Conservation (phyloP, 129 eudicot genomes). For the Escallonia herrerae region DNA sequence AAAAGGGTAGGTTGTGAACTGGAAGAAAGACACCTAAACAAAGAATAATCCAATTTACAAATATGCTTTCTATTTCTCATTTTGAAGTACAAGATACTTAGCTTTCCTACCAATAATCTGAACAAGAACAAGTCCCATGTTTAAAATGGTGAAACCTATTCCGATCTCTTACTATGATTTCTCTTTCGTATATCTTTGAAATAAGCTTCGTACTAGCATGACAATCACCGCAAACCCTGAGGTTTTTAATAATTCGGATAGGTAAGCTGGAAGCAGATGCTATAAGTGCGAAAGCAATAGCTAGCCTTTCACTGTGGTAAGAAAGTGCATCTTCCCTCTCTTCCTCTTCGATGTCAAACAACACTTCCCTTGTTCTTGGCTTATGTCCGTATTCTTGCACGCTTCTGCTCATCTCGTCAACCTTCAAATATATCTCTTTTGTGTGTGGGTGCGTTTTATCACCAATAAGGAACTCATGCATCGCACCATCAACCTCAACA, state of each 20-base stretch:
- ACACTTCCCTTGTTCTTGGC: constrained; percentile 6
- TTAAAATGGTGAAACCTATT: constrained; percentile 26
- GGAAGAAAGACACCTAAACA: too few species aligned
- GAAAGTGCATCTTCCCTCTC: constrained; percentile 19
- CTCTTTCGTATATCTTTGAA: constrained; percentile 20
- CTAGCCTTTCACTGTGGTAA: constrained; percentile 30
- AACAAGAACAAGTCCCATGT: constrained; percentile 20
- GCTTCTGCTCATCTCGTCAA: constrained; percentile 39
- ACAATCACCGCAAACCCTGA: constrained; percentile 28
- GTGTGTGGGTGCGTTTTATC: constrained; percentile 47
- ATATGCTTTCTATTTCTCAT: too few species aligned
- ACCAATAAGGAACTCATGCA: constrained; percentile 51
- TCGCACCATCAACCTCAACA: constrained; percentile 45
- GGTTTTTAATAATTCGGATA: constrained; percentile 25
- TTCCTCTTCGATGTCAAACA: constrained; percentile 28
- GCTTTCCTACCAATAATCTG: constrained; percentile 23
- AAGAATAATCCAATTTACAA: too few species aligned
- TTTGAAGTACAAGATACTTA: too few species aligned
- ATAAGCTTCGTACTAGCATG: constrained; percentile 21
- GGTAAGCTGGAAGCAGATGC: constrained; percentile 8
- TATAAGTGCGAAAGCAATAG: constrained; percentile 29
- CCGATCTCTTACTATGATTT: constrained; percentile 28
- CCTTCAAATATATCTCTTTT: constrained; percentile 37
- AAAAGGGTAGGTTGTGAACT: too few species aligned
- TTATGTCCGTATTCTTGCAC: constrained; percentile 26